Conservation (phyloP, 73 alveolate genomes). For the Blepharisma japonicum region DNA sequence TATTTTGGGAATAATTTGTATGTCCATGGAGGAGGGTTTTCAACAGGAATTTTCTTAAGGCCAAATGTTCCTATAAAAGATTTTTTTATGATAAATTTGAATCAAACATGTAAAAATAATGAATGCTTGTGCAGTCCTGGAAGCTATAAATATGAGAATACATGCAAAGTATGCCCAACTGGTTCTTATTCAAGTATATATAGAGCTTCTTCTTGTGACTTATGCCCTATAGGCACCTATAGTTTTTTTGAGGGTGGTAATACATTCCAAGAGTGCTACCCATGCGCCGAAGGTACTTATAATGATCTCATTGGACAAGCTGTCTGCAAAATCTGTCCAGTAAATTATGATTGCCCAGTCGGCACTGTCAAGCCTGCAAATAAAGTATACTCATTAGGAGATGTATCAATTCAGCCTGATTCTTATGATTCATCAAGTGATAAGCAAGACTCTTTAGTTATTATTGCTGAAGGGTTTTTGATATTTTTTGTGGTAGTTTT, state of each 20-base stretch:
- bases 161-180: too few relatives aligned
- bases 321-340: background rate
- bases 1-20: too few relatives aligned
- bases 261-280: background rate
- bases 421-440: background rate
- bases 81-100: too few relatives aligned
- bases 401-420: background rate
- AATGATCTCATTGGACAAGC: background rate
- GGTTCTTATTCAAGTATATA: too few relatives aligned
- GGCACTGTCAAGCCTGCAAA: background rate
- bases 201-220: background rate
- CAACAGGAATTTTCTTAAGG: too few relatives aligned
- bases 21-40: too few relatives aligned
- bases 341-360: background rate
- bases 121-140: too few relatives aligned
- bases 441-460: background rate
- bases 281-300: background rate
- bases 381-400: background rate
- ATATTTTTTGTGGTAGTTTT: background rate
- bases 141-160: too few relatives aligned
- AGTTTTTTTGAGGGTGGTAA: background rate
- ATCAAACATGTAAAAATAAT: too few relatives aligned
- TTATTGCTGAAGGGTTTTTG: background rate
- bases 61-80: too few relatives aligned
- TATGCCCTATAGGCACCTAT: background rate